Percentiles rank a stretch among this genome's conserved stretches.
phyloP scores from a whole-genome alignment of 169 alveolate species.

The Cryptosporidium parvum region DNA sequence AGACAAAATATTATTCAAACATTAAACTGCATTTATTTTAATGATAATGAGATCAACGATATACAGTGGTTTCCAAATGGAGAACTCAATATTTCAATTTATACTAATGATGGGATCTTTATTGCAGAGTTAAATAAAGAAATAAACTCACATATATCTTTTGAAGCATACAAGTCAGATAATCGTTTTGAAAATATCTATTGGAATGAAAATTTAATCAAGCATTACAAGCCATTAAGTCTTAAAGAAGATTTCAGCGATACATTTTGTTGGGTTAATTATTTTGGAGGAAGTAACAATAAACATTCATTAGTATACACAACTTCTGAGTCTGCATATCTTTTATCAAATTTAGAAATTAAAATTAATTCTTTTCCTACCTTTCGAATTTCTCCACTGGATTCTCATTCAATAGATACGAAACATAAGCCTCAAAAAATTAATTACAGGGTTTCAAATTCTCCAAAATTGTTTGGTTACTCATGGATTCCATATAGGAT shows the following conservation, averaged over 20 bases:
- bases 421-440: not conserved
- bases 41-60: slow-evolving; percentile 6
- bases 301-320: slow-evolving; percentile 23
- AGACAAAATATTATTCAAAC: not conserved
- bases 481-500: slow-evolving; percentile 63
- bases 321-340: slow-evolving; percentile 13
- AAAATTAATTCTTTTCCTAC: slow-evolving; percentile 17
- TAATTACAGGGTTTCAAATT: too few species aligned
- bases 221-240: slow-evolving; percentile 13
- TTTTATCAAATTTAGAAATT: slow-evolving; percentile 10
- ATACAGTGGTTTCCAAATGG: slow-evolving; percentile 59
- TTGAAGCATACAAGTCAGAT: not conserved
- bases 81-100: slow-evolving; percentile 32
- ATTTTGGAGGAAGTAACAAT: too few species aligned
- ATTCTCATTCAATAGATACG: not conserved
- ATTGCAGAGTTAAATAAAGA: not conserved
- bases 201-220: slow-evolving; percentile 18
- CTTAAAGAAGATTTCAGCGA: slow-evolving; percentile 6
- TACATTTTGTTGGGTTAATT: slow-evolving; percentile 53
- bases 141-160: not conserved
- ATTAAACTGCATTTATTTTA: not conserved
- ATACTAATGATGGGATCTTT: slow-evolving; percentile 9
- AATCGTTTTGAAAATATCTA: slow-evolving; percentile 1
- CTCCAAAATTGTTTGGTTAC: slow-evolving; percentile 17
- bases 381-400: not conserved